Base-by-base conservation (phyloP, 179 eudicot genomes). In the Nepenthes alata region DNA sequence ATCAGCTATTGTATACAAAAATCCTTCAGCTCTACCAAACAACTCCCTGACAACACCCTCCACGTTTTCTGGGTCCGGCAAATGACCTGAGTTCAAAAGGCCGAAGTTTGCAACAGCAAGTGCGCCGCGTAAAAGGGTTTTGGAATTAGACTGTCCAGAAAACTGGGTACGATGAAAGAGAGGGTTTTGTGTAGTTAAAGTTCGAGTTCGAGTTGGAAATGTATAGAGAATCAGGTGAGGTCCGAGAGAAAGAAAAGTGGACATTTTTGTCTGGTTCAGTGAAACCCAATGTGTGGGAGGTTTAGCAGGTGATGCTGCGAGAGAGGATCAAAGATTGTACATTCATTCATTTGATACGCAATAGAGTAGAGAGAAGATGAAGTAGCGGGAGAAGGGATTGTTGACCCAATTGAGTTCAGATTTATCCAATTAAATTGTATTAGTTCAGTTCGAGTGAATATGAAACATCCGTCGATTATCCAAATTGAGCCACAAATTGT, bases 21-120 rank as follows among this genome's bases (percentile, higher is more conserved):
- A 52, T 7, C 85, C 83, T 59, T 85, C 91, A 48, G 78, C 81
- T 69, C 83, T 62, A 5, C 70, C 89, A 68, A 91, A 74, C 75
- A 90, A 55, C 35, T 79, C 90, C 64, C 55, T 75, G 57, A 85
- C 12, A 5, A 82, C 11, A 0, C 65, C 70, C 68, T 74, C 81
- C 5, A 74, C 60, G 5, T 39, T 34, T 7, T 78, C 91, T 50
- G 88, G 88, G 73, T 80, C 96, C 44, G 88, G 88, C 14, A 85
- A 47, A 8, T 77, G 87, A 51, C 75, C 74, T 59, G 81, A 67
- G 14, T 73, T 75, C 49, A 82, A 72, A 61, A 83, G 71, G 65
- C 96, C 96, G 59, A 76, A 81, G 41, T 78, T 75, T 15, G 84
- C 73, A 41, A 85, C 80, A 0, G 74, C 62, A 2, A 76, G 59